These are phyloP conservation scores for Inga oerstediana DNA, from an alignment of 306 rosid species.

Conservation along the genomic window DNA sequence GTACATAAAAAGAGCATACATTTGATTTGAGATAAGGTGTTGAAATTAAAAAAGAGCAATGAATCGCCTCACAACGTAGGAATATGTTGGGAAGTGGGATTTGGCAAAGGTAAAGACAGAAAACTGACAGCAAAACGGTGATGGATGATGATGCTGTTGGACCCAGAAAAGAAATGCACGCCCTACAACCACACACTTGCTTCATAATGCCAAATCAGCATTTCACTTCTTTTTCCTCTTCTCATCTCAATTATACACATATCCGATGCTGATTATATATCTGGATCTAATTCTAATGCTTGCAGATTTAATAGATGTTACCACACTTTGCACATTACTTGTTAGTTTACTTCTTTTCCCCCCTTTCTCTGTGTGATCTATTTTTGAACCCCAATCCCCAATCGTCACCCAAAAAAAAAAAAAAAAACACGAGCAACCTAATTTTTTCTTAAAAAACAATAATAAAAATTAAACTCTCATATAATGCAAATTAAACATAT, in stretches of 20 bases:
- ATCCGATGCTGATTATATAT: neutral
- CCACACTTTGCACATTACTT: neutral
- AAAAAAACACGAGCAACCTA: too few relatives aligned
- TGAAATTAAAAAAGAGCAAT: neutral
- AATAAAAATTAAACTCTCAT: too few relatives aligned
- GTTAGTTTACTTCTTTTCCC: neutral
- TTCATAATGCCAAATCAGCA: too few relatives aligned
- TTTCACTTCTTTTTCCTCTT: neutral
- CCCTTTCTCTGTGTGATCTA: neutral
- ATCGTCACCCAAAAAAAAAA: neutral
- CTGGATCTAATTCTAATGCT: neutral
- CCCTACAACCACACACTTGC: too few relatives aligned
- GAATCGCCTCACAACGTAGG: neutral
- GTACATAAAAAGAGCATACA: neutral
- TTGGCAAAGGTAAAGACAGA: neutral
- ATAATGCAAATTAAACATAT: neutral
- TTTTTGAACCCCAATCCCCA: too few relatives aligned
- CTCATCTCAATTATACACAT: neutral
- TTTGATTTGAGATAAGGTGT: neutral
- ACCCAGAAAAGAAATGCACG: too few relatives aligned
- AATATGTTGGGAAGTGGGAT: neutral
- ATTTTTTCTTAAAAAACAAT: too few relatives aligned
- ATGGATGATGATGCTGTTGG: too few relatives aligned
- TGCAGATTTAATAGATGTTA: neutral
- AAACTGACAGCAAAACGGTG: neutral